Conservation (phyloP, 2,329 filamentous ascomycete genomes). For the Akanthomyces muscarius region DNA sequence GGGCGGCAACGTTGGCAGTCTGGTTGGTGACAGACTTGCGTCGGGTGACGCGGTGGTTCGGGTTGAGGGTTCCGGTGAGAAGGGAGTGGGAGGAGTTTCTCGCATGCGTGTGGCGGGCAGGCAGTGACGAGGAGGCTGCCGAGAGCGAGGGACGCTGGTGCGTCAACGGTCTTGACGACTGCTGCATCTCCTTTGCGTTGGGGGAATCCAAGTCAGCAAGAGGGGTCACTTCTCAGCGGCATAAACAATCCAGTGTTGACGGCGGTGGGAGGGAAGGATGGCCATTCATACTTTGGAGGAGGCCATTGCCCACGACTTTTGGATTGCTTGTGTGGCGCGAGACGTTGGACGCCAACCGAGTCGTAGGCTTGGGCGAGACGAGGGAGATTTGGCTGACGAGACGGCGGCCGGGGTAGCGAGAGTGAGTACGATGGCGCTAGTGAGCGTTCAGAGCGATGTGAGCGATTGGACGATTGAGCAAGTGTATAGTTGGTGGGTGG, state of each 20-base stretch:
- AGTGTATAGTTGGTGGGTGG: background rate
- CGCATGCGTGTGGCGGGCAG: constrained; percentile 58
- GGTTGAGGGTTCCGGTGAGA: constrained; percentile 71
- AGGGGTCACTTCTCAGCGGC: constrained; percentile 24
- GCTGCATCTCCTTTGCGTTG: constrained; percentile 55
- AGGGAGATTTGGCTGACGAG: constrained; percentile 12
- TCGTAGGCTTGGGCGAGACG: background rate
- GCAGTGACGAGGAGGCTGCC: constrained; percentile 55
- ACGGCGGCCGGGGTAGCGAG: constrained; percentile 1
- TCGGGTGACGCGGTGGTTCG: constrained; percentile 80
- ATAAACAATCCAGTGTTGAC: constrained; percentile 22
- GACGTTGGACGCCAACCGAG: constrained; percentile 24
- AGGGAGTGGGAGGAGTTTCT: constrained; percentile 80
- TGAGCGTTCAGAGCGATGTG: constrained; percentile 4
- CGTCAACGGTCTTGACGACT: constrained; percentile 63
- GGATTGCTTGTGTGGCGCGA: constrained; percentile 31
- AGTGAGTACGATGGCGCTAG: constrained; percentile 12
- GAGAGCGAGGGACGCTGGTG: constrained; percentile 59
- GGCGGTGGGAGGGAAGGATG: constrained; percentile 14
- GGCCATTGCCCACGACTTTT: constrained; percentile 49
- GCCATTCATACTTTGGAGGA: constrained; percentile 54
- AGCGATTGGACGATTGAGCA: constrained; percentile 6
- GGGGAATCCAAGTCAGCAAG: constrained; percentile 30
- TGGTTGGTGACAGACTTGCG: constrained; percentile 88
- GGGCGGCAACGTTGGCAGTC: constrained; percentile 66